phyloP scores from a whole-genome alignment of 345 rosid genomes.

The Hibiscus syriacus region DNA sequence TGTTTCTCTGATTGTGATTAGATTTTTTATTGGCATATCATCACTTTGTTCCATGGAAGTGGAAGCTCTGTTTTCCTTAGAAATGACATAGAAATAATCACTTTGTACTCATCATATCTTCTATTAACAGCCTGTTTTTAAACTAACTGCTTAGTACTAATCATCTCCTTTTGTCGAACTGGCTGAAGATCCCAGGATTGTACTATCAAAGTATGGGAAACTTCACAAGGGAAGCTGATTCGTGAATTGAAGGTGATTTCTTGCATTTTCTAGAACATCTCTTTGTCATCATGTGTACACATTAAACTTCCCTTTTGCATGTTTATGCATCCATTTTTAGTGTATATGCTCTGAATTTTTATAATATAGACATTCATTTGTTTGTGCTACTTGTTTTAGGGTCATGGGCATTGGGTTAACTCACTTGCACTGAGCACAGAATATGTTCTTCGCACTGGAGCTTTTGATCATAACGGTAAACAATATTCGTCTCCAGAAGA shows the following conservation, averaged over 20 bases:
- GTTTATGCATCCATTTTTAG: not conserved
- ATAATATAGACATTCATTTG: not conserved
- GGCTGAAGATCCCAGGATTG: constrained; percentile 82
- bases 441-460: constrained; percentile 90
- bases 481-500: constrained; percentile 70
- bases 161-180: constrained; percentile 14
- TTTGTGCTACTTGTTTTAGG: not conserved
- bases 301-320: not conserved
- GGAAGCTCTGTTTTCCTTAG: not conserved
- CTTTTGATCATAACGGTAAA: constrained; percentile 88
- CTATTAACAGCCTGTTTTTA: not conserved
- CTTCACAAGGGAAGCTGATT: constrained; percentile 87
- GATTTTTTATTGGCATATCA: not conserved
- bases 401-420: constrained; percentile 47
- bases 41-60: not conserved
- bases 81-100: not conserved
- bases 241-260: constrained; percentile 80
- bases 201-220: constrained; percentile 96
- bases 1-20: not conserved
- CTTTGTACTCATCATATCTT: not conserved
- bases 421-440: constrained; percentile 92
- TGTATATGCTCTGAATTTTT: not conserved
- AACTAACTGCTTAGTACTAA: not conserved
- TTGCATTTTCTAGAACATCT: constrained; percentile 4
- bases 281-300: not conserved